A percentile compares a stretch with the other conserved stretches of the same genome.
These are phyloP conservation scores for Yarrowia sp. DNA, from an alignment of 805 yeast genomes.

Conservation along the genomic window DNA sequence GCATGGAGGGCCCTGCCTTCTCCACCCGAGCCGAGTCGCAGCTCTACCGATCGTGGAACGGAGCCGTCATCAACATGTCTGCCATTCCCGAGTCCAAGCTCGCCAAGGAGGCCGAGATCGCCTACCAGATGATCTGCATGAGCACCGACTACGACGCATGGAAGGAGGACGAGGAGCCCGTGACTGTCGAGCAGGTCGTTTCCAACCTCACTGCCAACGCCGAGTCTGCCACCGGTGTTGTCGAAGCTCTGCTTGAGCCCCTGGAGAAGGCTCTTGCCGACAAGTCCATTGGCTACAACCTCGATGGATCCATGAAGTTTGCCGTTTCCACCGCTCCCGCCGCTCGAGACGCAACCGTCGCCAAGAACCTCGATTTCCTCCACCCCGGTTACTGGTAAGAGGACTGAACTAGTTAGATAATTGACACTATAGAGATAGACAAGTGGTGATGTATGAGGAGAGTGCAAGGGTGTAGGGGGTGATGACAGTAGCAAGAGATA, in stretches of 20 bases:
- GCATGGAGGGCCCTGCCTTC: slow-evolving; percentile 99
- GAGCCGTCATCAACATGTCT: slow-evolving; percentile 95
- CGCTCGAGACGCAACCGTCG: slow-evolving; percentile 74
- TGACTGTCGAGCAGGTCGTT: slow-evolving; percentile 96
- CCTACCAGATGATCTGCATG: slow-evolving; percentile 99
- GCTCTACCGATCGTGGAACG: slow-evolving; percentile 87
- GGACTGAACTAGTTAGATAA: too few relatives aligned
- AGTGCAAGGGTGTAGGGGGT: too few relatives aligned
- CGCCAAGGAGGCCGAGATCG: slow-evolving; percentile 96
- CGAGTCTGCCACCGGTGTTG: slow-evolving; percentile 81
- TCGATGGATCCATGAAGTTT: slow-evolving; percentile 77
- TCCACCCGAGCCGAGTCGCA: slow-evolving; percentile 95
- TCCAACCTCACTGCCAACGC: slow-evolving; percentile 88
- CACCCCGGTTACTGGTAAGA: slow-evolving; percentile 88
- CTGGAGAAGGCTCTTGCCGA: slow-evolving; percentile 64
- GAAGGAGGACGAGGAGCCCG: slow-evolving; percentile 95
- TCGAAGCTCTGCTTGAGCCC: slow-evolving; percentile 69
- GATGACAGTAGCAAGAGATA: too few relatives aligned
- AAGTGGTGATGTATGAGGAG: too few relatives aligned
- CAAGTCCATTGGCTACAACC: slow-evolving; percentile 72
- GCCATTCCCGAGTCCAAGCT: slow-evolving; percentile 96
- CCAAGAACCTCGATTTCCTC: slow-evolving; percentile 81
- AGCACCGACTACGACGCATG: slow-evolving; percentile 99
- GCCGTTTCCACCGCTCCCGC: slow-evolving; percentile 78
- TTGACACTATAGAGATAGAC: too few relatives aligned